Conservation (phyloP, 148 eudicot genomes). For the Silene latifolia region DNA sequence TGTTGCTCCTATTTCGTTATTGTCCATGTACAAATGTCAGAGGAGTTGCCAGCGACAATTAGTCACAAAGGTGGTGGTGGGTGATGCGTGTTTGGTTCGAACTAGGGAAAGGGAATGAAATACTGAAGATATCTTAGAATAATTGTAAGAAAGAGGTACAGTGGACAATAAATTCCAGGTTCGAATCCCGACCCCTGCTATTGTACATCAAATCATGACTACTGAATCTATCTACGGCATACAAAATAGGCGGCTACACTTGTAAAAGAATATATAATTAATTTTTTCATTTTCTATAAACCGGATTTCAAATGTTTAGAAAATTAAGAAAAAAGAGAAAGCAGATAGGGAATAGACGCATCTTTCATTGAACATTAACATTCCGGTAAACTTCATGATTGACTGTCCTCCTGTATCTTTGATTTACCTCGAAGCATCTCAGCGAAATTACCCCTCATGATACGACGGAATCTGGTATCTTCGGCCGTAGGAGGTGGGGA, state of each 20-base stretch:
- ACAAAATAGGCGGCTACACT: not conserved
- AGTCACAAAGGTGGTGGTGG: too few species aligned
- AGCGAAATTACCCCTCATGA: constrained; percentile 82
- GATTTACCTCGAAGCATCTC: constrained; percentile 81
- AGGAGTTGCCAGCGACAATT: too few species aligned
- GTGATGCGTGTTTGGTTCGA: too few species aligned
- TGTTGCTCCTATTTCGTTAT: too few species aligned
- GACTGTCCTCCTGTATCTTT: constrained; percentile 41
- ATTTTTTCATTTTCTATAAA: not conserved
- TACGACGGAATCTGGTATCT: constrained; percentile 82
- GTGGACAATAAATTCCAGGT: too few species aligned
- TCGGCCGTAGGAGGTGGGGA: constrained; percentile 42
- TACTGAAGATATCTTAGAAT: too few species aligned
- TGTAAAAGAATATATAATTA: too few species aligned
- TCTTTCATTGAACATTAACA: not conserved
- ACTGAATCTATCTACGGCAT: not conserved
- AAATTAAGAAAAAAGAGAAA: not conserved
- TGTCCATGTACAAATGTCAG: too few species aligned
- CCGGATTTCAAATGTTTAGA: not conserved
- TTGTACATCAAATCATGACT: not conserved
- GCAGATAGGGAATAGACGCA: not conserved
- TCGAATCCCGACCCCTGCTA: too few species aligned
- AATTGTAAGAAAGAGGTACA: too few species aligned
- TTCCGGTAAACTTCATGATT: not conserved
- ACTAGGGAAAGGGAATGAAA: too few species aligned